Percentiles rank a stretch among this genome's conserved stretches.
phyloP scores from a whole-genome alignment of 495 filamentous ascomycete genomes.

The Chaetomidium leptoderma region DNA sequence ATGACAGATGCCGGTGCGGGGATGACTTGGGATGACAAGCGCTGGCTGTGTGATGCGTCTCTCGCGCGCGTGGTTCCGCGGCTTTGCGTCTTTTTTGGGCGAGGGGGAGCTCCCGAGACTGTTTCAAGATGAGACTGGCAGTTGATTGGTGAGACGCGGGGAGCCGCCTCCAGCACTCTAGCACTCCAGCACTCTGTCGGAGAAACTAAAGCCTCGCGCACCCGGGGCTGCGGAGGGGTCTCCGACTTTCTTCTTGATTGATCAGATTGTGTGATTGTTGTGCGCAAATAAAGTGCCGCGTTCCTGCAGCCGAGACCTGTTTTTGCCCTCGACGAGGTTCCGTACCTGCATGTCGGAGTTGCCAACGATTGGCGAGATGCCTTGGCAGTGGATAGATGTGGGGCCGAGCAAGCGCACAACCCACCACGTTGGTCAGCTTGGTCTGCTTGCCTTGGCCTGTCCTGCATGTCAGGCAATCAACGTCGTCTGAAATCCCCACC shows the following conservation, averaged over 20 bases:
- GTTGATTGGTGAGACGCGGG: neutral
- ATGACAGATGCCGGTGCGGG: too few species aligned
- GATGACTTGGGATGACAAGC: too few species aligned
- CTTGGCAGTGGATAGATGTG: constrained; percentile 3
- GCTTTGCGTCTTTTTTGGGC: too few species aligned
- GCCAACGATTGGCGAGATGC: constrained; percentile 11
- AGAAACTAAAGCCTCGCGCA: neutral
- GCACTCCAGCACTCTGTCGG: neutral
- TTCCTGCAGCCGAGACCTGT: constrained; percentile 14
- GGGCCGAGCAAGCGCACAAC: constrained; percentile 1
- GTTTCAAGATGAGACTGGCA: constrained; percentile 10
- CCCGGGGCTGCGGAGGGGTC: neutral
- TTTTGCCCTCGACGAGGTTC: constrained; percentile 1
- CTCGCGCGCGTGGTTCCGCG: neutral
- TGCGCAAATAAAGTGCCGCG: constrained; percentile 16
- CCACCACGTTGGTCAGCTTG: constrained; percentile 14
- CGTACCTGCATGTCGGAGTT: constrained; percentile 19
- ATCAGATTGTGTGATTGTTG: too few species aligned
- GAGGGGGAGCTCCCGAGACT: neutral
- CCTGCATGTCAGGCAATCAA: constrained; percentile 1
- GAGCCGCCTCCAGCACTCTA: too few species aligned
- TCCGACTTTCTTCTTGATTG: too few species aligned
- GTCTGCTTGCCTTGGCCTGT: too few species aligned
- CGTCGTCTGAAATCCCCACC: constrained; percentile 3
- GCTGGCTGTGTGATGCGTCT: too few species aligned